A percentile compares a stretch with the other conserved stretches of the same genome.
Conservation (phyloP, 1,139 yeast species). For the Sugiyamaella novakii region DNA sequence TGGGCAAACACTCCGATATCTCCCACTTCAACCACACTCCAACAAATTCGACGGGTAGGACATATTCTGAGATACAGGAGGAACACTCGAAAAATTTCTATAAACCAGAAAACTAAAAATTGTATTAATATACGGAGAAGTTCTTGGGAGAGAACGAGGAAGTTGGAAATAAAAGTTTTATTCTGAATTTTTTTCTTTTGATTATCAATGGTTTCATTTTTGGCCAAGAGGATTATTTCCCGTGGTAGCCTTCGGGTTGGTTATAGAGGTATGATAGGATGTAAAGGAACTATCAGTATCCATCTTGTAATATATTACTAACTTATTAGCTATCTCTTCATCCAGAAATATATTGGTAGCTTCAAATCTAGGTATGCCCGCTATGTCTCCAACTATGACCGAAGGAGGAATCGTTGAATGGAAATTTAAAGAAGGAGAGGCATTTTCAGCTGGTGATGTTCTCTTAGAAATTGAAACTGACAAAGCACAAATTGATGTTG, state of each 20-base stretch:
- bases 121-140: no score
- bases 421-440: constrained; percentile 79
- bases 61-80: no score
- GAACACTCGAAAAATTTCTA: neutral
- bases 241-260: constrained; percentile 8
- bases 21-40: no score
- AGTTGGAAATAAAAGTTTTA: neutral
- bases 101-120: no score
- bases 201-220: constrained; percentile 10
- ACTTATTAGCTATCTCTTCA: constrained; percentile 5
- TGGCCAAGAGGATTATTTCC: constrained; percentile 10
- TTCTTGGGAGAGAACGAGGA: no score
- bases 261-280: constrained; percentile 9
- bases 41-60: no score
- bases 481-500: constrained; percentile 90
- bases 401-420: constrained; percentile 96
- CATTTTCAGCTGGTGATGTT: constrained; percentile 81
- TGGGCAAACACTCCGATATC: no score
- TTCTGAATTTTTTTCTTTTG: no score
- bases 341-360: constrained; percentile 43
- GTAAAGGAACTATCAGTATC: no score
- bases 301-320: neutral
- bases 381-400: constrained; percentile 99
- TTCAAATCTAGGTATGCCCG: constrained; percentile 84
- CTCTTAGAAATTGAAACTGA: constrained; percentile 89